These are phyloP conservation scores for Aciculoconidium aculeatum DNA, from an alignment of 805 yeast species.

Conservation along the genomic window DNA sequence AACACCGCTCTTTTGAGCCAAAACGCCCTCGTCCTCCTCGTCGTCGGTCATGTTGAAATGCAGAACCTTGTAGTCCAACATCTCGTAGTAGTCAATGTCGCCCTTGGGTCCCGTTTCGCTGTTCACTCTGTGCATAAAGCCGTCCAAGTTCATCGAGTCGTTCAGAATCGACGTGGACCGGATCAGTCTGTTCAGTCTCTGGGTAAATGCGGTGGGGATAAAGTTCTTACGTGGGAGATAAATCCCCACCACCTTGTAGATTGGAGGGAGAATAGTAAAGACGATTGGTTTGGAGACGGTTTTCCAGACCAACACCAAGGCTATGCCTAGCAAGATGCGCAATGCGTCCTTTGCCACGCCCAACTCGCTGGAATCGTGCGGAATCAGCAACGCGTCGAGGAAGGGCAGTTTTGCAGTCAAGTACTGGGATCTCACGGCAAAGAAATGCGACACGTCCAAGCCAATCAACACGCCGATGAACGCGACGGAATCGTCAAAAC, in stretches of 20 bases:
- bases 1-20: conserved; percentile 35
- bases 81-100: conserved; percentile 38
- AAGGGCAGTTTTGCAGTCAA: conserved; percentile 14
- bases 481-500: conserved; percentile 92
- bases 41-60: conserved; percentile 4
- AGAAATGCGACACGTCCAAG: conserved; percentile 57
- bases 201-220: conserved; percentile 33
- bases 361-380: conserved; percentile 33
- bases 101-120: conserved; percentile 32
- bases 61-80: conserved; percentile 26
- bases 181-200: conserved; percentile 26
- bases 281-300: conserved; percentile 62
- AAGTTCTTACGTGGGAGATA: conserved; percentile 35
- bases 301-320: conserved; percentile 67
- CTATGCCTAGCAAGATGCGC: conserved; percentile 59
- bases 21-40: conserved; percentile 11
- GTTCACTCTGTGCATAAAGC: conserved; percentile 11
- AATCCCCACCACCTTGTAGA: conserved; percentile 41
- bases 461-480: conserved; percentile 87
- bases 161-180: conserved; percentile 31
- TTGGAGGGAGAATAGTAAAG: conserved; percentile 51
- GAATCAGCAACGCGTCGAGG: conserved; percentile 32
- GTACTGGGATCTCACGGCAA: conserved; percentile 26
- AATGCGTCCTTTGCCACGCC: conserved; percentile 38
- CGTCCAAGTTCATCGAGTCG: conserved; percentile 6